Conservation (phyloP, 176 grass and related monocot genomes). For the Zizania latifolia region DNA sequence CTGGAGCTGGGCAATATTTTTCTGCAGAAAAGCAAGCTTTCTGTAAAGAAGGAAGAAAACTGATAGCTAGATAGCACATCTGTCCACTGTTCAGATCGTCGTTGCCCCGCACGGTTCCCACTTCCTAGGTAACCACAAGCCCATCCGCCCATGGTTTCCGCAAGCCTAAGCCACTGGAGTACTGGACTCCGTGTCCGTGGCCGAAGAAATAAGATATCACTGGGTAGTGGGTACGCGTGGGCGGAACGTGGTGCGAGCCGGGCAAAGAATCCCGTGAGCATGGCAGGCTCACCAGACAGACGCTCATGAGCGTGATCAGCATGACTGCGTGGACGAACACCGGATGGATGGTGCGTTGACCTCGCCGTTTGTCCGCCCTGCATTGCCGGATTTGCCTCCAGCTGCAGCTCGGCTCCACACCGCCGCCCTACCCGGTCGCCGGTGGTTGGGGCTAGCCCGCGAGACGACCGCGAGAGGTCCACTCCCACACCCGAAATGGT, state of each 20-base stretch:
- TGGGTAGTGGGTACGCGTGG: slow-evolving; percentile 1
- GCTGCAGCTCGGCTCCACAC: neutral
- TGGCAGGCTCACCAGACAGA: neutral
- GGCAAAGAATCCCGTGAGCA: slow-evolving; percentile 13
- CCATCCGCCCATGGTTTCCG: neutral
- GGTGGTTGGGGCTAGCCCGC: neutral
- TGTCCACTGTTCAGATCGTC: neutral
- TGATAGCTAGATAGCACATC: neutral
- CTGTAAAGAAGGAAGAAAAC: neutral
- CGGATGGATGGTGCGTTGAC: neutral
- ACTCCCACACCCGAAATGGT: slow-evolving; percentile 10
- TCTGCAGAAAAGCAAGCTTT: neutral
- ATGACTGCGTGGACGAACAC: too few relatives aligned
- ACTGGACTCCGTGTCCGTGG: neutral
- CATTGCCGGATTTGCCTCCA: slow-evolving; percentile 1
- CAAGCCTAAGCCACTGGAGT: neutral
- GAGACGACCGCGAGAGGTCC: neutral
- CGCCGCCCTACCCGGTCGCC: neutral
- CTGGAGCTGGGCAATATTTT: neutral
- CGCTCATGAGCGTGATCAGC: neutral
- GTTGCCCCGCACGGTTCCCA: neutral
- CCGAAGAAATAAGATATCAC: neutral
- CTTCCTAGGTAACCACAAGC: neutral
- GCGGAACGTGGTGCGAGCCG: slow-evolving; percentile 4
- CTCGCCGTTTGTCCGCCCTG: slow-evolving; percentile 10